phyloP scores from a whole-genome alignment of 495 filamentous ascomycete species.

The Aspergillus homomorphus region DNA sequence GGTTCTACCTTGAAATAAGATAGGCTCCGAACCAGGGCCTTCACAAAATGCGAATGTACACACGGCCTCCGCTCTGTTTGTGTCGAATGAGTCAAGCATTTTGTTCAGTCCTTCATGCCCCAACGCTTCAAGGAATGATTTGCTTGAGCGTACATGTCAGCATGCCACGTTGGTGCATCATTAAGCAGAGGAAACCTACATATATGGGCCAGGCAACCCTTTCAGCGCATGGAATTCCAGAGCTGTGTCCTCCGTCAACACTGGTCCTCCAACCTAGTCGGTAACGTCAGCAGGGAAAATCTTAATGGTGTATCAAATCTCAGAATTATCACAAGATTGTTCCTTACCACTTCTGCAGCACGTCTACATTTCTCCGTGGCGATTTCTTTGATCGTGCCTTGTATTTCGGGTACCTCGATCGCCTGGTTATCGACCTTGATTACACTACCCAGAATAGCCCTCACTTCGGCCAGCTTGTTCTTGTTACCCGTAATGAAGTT shows the following conservation, averaged over 20 bases:
- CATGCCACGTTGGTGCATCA: not conserved
- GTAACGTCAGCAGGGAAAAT: constrained; percentile 10
- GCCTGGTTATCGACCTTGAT: constrained; percentile 70
- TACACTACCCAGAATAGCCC: constrained; percentile 73
- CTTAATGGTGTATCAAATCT: not conserved
- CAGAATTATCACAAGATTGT: not conserved
- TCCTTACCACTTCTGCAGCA: constrained; percentile 50
- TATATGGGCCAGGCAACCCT: constrained; percentile 93
- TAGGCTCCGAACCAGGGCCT: constrained; percentile 77
- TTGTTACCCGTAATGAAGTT: constrained; percentile 97
- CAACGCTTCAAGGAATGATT: constrained; percentile 84
- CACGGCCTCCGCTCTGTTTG: constrained; percentile 87
- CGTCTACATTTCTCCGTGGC: constrained; percentile 79
- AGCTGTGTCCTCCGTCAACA: constrained; percentile 93
- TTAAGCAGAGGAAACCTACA: constrained; percentile 54
- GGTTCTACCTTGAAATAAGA: constrained; percentile 91
- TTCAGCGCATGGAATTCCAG: constrained; percentile 87
- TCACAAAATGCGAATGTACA: constrained; percentile 93
- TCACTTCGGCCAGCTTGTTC: constrained; percentile 87
- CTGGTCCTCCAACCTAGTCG: constrained; percentile 72
- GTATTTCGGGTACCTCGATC: constrained; percentile 82
- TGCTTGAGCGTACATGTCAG: constrained; percentile 49
- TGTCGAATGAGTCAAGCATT: constrained; percentile 81
- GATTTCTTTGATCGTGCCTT: constrained; percentile 90
- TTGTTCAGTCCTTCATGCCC: constrained; percentile 86